Evolutionary conservation across 208 protist genomes (phyloP).

Genomic region (Leishmania mexicana): DNA sequence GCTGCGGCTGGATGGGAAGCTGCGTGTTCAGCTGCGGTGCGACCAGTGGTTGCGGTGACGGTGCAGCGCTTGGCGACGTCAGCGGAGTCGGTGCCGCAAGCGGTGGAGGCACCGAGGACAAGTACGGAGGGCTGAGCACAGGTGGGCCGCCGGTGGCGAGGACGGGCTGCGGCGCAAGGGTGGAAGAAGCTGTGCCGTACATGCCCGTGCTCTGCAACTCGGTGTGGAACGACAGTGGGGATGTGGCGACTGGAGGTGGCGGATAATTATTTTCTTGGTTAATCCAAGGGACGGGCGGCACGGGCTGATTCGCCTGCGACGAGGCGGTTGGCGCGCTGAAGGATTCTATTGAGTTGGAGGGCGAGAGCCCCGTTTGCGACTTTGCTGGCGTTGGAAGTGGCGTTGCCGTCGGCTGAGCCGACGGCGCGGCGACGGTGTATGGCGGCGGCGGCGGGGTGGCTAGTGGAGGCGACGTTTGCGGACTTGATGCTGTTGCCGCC

Average conservation of each 20-base stretch:
- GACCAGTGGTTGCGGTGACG: not conserved
- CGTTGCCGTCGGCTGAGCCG: not conserved
- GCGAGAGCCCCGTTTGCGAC: not conserved
- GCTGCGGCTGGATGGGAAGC: conserved; percentile 1
- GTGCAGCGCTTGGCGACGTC: conserved; percentile 15
- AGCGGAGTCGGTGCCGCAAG: conserved; percentile 12
- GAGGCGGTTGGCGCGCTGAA: not conserved
- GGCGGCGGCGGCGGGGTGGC: not conserved
- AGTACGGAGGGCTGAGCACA: conserved; percentile 1
- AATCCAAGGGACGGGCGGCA: conserved; percentile 19
- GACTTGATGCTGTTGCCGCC: not conserved
- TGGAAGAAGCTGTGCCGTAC: not conserved
- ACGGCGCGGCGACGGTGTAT: not conserved
- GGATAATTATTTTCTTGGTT: not conserved
- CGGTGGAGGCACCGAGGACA: conserved; percentile 6
- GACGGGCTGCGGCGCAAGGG: not conserved
- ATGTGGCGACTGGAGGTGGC: not conserved
- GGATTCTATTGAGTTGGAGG: not conserved
- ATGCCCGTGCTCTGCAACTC: not conserved
- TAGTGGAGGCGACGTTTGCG: not conserved
- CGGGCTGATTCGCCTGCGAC: not conserved
- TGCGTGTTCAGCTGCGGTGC: not conserved
- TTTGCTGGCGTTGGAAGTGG: not conserved
- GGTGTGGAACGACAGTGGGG: conserved; percentile 2
- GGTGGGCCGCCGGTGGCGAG: conserved; percentile 1